phyloP scores from a whole-genome alignment of 2,329 filamentous ascomycete species.

The Trichoderma semiorbis region DNA sequence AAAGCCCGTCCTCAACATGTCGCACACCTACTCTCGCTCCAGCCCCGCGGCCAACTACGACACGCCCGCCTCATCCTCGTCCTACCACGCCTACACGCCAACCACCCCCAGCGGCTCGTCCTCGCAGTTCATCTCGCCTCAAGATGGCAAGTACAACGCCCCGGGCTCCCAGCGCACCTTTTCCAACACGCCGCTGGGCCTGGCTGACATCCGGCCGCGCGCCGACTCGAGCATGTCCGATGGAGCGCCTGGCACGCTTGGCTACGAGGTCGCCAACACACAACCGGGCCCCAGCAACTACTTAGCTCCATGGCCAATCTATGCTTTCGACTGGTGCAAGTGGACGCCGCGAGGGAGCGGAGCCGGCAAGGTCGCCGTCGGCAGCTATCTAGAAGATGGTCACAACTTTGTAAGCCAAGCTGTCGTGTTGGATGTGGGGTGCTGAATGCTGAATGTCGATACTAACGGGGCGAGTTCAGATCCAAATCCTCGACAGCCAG shows the following conservation, averaged over 20 bases:
- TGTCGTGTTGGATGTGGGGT: background rate
- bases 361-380: slow-evolving; percentile 88
- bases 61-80: slow-evolving; percentile 50
- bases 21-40: slow-evolving; percentile 78
- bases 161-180: slow-evolving; percentile 58
- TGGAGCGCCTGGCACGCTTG: slow-evolving; percentile 57
- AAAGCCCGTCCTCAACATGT: slow-evolving; percentile 61
- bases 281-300: slow-evolving; percentile 83
- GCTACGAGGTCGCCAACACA: slow-evolving; percentile 64
- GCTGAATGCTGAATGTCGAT: background rate
- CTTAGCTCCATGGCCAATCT: slow-evolving; percentile 89
- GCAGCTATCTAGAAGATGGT: slow-evolving; percentile 94
- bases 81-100: slow-evolving; percentile 55
- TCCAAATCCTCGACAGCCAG: slow-evolving; percentile 93
- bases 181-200: slow-evolving; percentile 83
- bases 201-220: slow-evolving; percentile 86
- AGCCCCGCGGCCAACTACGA: slow-evolving; percentile 68
- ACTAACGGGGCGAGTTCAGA: slow-evolving; percentile 49
- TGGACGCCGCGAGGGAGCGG: slow-evolving; percentile 80
- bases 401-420: slow-evolving; percentile 80
- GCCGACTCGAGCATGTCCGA: slow-evolving; percentile 80
- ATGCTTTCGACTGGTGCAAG: slow-evolving; percentile 99
- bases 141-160: slow-evolving; percentile 52
- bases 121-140: slow-evolving; percentile 63
- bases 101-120: slow-evolving; percentile 61